A percentile compares a stretch with the other conserved stretches of the same genome.
Conservation (phyloP, 331 rosid species). For the Rhamnella rubrinervis region DNA sequence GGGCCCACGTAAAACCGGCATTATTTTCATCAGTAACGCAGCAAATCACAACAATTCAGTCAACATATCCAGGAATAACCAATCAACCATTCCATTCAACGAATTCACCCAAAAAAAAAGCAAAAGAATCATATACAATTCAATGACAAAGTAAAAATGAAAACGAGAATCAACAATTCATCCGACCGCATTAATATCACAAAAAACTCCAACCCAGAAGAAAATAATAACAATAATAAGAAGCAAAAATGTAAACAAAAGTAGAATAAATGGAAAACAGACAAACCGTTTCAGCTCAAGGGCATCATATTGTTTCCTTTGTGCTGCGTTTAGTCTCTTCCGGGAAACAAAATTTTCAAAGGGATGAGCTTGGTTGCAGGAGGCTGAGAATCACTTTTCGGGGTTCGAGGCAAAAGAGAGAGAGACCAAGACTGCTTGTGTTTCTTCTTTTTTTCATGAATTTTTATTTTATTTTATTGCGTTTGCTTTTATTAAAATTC, state of each 20-base stretch:
- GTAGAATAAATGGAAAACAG: slow-evolving; percentile 24
- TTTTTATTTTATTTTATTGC: not conserved
- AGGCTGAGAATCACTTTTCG: slow-evolving; percentile 30
- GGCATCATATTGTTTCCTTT: slow-evolving; percentile 42
- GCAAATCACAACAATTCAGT: slow-evolving; percentile 16
- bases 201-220: not conserved
- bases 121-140: not conserved
- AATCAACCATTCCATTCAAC: slow-evolving; percentile 20
- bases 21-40: not conserved
- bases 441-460: not conserved
- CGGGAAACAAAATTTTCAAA: not conserved
- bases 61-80: slow-evolving; percentile 30
- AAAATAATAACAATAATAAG: not conserved
- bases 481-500: not conserved
- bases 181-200: not conserved
- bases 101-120: not conserved
- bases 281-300: slow-evolving; percentile 15
- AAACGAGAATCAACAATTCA: not conserved
- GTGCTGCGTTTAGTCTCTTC: not conserved
- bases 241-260: not conserved
- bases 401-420: slow-evolving; percentile 13
- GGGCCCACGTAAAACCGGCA: not conserved
- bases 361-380: not conserved
- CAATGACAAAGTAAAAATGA: not conserved
- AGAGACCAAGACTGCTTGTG: not conserved